phyloP scores from a whole-genome alignment of 2,329 filamentous ascomycete species.

The Fusarium sp. region DNA sequence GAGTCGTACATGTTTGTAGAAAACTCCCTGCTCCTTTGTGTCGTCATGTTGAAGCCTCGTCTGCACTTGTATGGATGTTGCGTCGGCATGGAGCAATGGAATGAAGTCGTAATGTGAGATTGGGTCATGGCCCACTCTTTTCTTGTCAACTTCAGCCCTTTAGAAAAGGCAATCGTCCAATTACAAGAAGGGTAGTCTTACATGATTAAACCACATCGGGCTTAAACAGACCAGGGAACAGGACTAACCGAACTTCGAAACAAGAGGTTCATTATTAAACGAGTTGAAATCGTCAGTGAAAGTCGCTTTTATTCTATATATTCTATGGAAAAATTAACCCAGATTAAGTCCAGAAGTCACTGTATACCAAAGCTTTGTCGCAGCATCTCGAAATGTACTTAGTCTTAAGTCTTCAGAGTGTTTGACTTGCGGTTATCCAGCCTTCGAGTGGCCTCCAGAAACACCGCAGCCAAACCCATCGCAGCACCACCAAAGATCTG shows the following conservation, averaged over 20 bases:
- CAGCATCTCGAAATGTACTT: neutral
- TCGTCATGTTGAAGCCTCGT: neutral
- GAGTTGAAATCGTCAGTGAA: too few relatives aligned
- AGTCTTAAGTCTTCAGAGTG: neutral
- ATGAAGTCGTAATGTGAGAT: neutral
- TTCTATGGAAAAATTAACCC: too few relatives aligned
- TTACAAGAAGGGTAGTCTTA: accelerated
- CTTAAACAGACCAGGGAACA: neutral
- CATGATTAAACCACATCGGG: accelerated
- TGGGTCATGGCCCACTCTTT: conserved; percentile 18
- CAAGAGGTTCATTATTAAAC: too few relatives aligned
- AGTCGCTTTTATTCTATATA: too few relatives aligned
- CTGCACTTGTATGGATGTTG: neutral
- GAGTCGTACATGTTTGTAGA: neutral
- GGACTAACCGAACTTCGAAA: too few relatives aligned
- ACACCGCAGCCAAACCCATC: neutral
- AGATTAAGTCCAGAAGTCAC: too few relatives aligned
- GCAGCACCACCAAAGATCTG: neutral
- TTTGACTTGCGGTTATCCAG: neutral
- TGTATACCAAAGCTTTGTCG: too few relatives aligned
- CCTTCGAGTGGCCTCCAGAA: neutral
- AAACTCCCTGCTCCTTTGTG: too few relatives aligned
- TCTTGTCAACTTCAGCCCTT: conserved; percentile 32
- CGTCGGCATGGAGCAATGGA: neutral
- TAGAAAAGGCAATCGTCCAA: neutral